Evolutionary conservation across 2,329 filamentous ascomycete species (phyloP), one percentile per base, ranked within the genome.

Genomic region (Fusarium pseudograminearum): DNA sequence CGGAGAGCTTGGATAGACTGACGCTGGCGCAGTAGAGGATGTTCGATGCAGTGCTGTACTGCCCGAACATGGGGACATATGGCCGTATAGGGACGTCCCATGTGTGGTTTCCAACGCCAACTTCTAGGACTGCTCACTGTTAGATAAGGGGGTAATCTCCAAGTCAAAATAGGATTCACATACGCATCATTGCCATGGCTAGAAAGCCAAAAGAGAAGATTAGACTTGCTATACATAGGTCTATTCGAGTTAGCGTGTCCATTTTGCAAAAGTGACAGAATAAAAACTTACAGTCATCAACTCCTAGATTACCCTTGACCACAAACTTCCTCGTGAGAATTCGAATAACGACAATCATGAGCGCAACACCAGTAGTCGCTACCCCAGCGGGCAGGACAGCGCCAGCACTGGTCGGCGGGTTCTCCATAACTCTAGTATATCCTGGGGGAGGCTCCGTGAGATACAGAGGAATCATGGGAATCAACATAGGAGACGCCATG

Each of bases 381-480:
- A 75, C 57, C 3, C 74, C 75, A 0, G 55, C 65, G 1, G 76
- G 64, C 14, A 76, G 16, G 10, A 78, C 67, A 30, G 60, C 59
- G 14, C 56, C 55, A 6, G 67, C 73, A 47, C 63, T 76, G 60
- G 34, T 72, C 12, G 75, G 75, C 3, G 70, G 68, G 24, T 73
- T 34, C 28, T 62, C 46, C 24, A 60, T 28, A 5, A 66, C 71
- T 22, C 76, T 65, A 11, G 73, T 69, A 67, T 75, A 57, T 56
- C 74, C 74, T 31, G 55, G 36, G 3, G 71, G 76, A 15, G 73
- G 73, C 30, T 76, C 74, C 65, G 71, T 73, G 38, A 76, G 65
- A 51, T 71, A 77, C 61, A 92, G 90, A 85, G 93, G 92, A 74
- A 70, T 57, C 72, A 76, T 74, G 8, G 42, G 44, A 3, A 46